A percentile compares a stretch with the other conserved stretches of the same genome.
These are phyloP conservation scores for Centaurea solstitialis DNA, from an alignment of 129 eudicot genomes.

Conservation along the genomic window DNA sequence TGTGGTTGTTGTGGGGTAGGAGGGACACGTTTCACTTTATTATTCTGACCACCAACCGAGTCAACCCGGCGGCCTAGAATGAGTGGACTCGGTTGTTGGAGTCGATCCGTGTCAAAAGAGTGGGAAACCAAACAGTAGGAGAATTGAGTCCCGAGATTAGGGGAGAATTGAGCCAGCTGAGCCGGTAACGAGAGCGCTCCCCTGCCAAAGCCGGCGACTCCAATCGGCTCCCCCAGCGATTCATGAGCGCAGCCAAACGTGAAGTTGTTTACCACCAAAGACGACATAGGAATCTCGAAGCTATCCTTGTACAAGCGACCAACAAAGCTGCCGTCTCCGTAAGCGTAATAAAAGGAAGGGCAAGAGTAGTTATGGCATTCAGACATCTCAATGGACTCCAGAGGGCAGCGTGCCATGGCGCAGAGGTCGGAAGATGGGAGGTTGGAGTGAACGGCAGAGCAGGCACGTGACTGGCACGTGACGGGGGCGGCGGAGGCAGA, in stretches of 20 bases:
- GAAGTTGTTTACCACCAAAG: constrained; percentile 43
- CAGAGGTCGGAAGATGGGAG: constrained; percentile 76
- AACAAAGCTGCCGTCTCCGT: constrained; percentile 90
- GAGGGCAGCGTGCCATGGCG: constrained; percentile 75
- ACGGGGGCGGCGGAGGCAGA: constrained; percentile 50
- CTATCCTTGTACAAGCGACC: constrained; percentile 55
- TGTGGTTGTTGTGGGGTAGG: neutral
- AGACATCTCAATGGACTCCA: constrained; percentile 67
- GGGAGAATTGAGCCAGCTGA: constrained; percentile 57
- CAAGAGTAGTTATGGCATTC: constrained; percentile 55
- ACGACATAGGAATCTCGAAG: constrained; percentile 48
- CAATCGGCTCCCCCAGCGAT: constrained; percentile 86
- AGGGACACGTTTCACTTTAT: constrained; percentile 16
- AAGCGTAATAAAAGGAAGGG: constrained; percentile 81
- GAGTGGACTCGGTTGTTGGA: constrained; percentile 75
- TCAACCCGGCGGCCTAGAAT: constrained; percentile 74
- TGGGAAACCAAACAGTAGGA: constrained; percentile 88
- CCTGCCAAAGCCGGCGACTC: constrained; percentile 95
- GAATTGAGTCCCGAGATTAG: constrained; percentile 76
- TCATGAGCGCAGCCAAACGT: constrained; percentile 88
- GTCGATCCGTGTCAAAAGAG: constrained; percentile 55
- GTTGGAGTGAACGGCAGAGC: constrained; percentile 68
- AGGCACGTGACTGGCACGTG: constrained; percentile 77
- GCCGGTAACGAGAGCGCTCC: constrained; percentile 83
- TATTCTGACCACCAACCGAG: neutral